These are phyloP conservation scores for Leccinum boreale DNA, from an alignment of 768 basidiomycete genomes.

Conservation along the genomic window DNA sequence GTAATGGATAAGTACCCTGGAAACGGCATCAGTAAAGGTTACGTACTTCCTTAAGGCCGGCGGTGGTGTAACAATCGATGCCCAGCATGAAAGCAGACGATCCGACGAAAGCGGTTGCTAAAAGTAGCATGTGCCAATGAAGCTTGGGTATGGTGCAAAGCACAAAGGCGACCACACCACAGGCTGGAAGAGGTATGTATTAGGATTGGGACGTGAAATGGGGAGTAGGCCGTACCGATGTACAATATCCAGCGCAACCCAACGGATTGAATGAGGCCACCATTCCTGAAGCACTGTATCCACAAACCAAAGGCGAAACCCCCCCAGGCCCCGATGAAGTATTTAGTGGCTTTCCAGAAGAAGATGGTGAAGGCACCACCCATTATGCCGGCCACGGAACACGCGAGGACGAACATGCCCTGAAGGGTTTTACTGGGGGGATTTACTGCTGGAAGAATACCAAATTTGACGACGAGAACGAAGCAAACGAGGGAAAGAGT, in stretches of 20 bases:
- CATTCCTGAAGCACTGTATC: constrained; percentile 81
- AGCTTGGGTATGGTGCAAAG: constrained; percentile 81
- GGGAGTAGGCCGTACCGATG: constrained; percentile 53
- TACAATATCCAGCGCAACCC: constrained; percentile 89
- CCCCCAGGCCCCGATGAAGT: constrained; percentile 56
- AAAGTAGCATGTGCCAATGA: constrained; percentile 83
- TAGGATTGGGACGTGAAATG: constrained; percentile 13
- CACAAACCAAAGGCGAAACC: constrained; percentile 87
- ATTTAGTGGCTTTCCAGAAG: constrained; percentile 88
- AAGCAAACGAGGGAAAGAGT: constrained; percentile 81
- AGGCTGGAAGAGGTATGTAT: constrained; percentile 40
- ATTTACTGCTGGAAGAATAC: constrained; percentile 79
- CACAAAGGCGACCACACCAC: constrained; percentile 75
- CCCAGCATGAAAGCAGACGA: constrained; percentile 89
- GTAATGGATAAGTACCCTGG: constrained; percentile 12
- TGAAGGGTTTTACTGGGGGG: constrained; percentile 76
- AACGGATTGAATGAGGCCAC: constrained; percentile 74
- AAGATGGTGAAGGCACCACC: constrained; percentile 87
- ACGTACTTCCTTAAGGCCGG: constrained; percentile 86
- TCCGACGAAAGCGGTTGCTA: constrained; percentile 87
- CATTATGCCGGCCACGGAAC: constrained; percentile 72
- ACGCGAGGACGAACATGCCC: constrained; percentile 87
- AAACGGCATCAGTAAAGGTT: background rate
- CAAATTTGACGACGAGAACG: constrained; percentile 85
- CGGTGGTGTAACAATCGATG: constrained; percentile 90